Base-by-base conservation (phyloP, 352 stramenopile genomes). In the Globisporangium rhizosaccharum region DNA sequence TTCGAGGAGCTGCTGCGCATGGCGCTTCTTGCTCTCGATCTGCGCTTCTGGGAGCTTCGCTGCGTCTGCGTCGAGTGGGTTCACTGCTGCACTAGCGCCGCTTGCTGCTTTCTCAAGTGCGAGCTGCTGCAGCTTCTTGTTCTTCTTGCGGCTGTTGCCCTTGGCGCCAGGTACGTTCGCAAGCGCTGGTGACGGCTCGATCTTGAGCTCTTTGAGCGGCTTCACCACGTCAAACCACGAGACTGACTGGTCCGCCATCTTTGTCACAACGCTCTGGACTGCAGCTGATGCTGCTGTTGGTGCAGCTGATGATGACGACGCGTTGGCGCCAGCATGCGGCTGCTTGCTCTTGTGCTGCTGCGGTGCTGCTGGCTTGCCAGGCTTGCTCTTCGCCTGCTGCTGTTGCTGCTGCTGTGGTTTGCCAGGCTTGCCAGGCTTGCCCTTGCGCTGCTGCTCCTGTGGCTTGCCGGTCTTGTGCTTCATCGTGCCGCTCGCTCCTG, bases 1-100 rank as follows among this genome's bases (percentile, higher is more conserved):
- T 52, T 90, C 80, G 41, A 90, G 56, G 26, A 90, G 67, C 42
- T 65, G 55, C 62, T 93, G 76, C 25, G 79, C 80, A 23, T 76
- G 63, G 51, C 79, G 76, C 68, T 89, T 89, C n/a, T 62, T 64
- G 5, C 58, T 26, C 36, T 64, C 52, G 20, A 52, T n/a, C 37
- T 66, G 50, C 14, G 46, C 61, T 9, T 41, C 61, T 42, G 72
- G 66, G 17, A 76, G 53, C 49, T 70, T 65, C 9, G 70, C 56
- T 51, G 67, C 63, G 6, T 53, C 63, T 15, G 49, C 17, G 25
- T 62, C 56, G 10, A 54, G 30, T 9, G 30, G 30, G 30, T 36
- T 36, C 30, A 36, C 30, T 36, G 30, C 30, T 55, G 4, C 5
- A 26, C 56, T 2, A 10, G 28, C 8, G 44, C 28, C 6, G 45